phyloP scores from a whole-genome alignment of 2,329 filamentous ascomycete species.

The Aspergillus clavatus region DNA sequence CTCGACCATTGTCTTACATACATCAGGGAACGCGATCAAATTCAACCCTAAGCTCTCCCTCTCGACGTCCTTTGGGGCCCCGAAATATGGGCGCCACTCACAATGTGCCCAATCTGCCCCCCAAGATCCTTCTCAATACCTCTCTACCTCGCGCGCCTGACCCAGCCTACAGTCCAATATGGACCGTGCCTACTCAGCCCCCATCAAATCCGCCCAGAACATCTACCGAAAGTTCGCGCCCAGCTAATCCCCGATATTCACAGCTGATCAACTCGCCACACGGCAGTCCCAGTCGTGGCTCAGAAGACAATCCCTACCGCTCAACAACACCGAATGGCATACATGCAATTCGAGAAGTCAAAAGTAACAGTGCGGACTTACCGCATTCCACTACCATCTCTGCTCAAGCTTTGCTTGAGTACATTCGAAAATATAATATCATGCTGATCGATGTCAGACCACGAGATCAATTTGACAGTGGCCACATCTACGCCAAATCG shows the following conservation, averaged over 20 bases:
- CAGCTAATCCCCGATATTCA: slow-evolving; percentile 35
- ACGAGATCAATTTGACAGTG: slow-evolving; percentile 75
- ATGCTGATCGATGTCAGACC: slow-evolving; percentile 81
- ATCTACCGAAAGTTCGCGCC: slow-evolving; percentile 39
- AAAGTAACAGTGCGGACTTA: slow-evolving; percentile 45
- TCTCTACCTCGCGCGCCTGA: slow-evolving; percentile 45
- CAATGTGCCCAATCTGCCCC: slow-evolving; percentile 35
- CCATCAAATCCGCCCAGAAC: slow-evolving; percentile 36
- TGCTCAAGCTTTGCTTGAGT: slow-evolving; percentile 65
- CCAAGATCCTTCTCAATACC: slow-evolving; percentile 40
- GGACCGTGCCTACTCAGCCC: slow-evolving; percentile 36
- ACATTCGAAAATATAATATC: slow-evolving; percentile 62
- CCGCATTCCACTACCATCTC: slow-evolving; percentile 59
- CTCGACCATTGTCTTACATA: slow-evolving; percentile 21
- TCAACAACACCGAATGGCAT: slow-evolving; percentile 42
- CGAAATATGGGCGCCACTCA: slow-evolving; percentile 39
- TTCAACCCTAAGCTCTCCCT: slow-evolving; percentile 18
- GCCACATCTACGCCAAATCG: slow-evolving; percentile 78
- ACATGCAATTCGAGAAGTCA: slow-evolving; percentile 32
- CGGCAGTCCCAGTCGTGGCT: slow-evolving; percentile 32
- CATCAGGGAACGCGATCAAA: slow-evolving; percentile 15
- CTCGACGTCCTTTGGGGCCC: slow-evolving; percentile 37
- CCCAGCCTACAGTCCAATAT: slow-evolving; percentile 46
- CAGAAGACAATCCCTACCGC: slow-evolving; percentile 42
- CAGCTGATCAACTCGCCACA: slow-evolving; percentile 30